A percentile compares a stretch with the other conserved stretches of the same genome.
These are phyloP conservation scores for Eleusine indica DNA, from an alignment of 176 grass and related monocot genomes.

Conservation along the genomic window DNA sequence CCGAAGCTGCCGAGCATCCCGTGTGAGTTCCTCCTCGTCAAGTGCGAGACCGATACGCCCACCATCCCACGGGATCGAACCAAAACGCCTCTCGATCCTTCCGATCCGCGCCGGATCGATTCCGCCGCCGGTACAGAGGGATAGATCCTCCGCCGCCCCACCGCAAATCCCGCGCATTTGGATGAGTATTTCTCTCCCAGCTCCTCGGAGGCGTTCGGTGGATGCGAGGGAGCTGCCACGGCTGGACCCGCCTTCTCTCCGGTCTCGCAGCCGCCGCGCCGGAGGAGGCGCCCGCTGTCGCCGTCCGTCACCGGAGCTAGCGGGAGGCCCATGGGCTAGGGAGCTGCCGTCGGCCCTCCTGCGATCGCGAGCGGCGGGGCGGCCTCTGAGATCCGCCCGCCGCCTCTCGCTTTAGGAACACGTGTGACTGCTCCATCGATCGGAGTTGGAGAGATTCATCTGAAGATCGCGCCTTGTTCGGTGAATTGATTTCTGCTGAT, in stretches of 20 bases:
- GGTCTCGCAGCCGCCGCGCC: slow-evolving; percentile 23
- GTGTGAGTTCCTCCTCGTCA: neutral
- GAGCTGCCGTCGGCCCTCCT: slow-evolving; percentile 8
- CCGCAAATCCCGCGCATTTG: slow-evolving; percentile 35
- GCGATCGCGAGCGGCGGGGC: slow-evolving; percentile 31
- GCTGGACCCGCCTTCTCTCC: slow-evolving; percentile 34
- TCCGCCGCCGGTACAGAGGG: neutral
- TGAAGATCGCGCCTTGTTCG: neutral
- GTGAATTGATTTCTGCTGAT: neutral
- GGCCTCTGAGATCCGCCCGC: slow-evolving; percentile 23
- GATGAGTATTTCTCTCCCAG: slow-evolving; percentile 54
- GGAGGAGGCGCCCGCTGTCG: slow-evolving; percentile 3
- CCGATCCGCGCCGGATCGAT: neutral
- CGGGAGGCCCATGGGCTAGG: slow-evolving; percentile 44
- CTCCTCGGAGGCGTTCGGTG: slow-evolving; percentile 38
- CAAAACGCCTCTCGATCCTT: slow-evolving; percentile 1
- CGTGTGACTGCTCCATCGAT: neutral
- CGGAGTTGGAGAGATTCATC: neutral
- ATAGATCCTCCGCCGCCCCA: neutral
- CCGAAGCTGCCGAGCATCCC: neutral
- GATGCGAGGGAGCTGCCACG: slow-evolving; percentile 40
- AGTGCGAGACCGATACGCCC: neutral
- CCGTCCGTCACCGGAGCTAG: slow-evolving; percentile 23
- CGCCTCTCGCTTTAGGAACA: neutral
- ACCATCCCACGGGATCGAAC: neutral